Base-by-base conservation (phyloP, 208 protist species). In the Crithidia brevicula region DNA sequence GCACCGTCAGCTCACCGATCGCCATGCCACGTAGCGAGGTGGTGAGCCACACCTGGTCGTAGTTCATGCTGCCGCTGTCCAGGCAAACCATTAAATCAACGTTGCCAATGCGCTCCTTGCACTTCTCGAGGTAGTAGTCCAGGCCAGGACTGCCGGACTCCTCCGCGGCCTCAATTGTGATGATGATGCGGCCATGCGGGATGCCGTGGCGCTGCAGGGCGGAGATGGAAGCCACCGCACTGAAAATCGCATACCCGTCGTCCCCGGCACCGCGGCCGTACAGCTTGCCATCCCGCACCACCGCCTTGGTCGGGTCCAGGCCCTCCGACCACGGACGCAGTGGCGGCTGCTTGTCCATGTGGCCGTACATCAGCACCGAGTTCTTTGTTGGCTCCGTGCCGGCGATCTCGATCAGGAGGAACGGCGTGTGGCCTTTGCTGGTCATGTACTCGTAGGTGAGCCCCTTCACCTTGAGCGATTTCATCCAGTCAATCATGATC, bases 261-360 rank as follows among this genome's bases (percentile, higher is more conserved):
- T 98, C 96, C 49, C 88, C 91, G 43, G 81, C 86, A 49, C 94
- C 96, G 46, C 96, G 85, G 23, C 94, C 94, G 74, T 98, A 98
- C 6, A 98, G 70, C 72, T 97, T 97, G 16, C 77, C 86, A 33
- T 94, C 88, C 31, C 82, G 78, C 22, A 96, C 60, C 16, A 96
- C 91, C 0, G 93, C 85, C 62, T 82, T 93, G 72, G 94, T 87
- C 0, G 94, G 91, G 63, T 88, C 85, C 9, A 97, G 82, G 13
- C 94, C 97, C 38, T 95, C 93, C 15, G 36, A 72, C 98, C 98
- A 99, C 36, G 81, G 81, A 22, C 73, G 85, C 36, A 98, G 70
- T 23, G 97, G 97, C 27, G 98, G 98, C 88, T 98, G 96, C 81
- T 98, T 98, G 72, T 99, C 98, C 86, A 98, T 93, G 72, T 99